These are phyloP conservation scores for Cercophora sp. DNA, from an alignment of 495 filamentous ascomycete species.

Conservation along the genomic window DNA sequence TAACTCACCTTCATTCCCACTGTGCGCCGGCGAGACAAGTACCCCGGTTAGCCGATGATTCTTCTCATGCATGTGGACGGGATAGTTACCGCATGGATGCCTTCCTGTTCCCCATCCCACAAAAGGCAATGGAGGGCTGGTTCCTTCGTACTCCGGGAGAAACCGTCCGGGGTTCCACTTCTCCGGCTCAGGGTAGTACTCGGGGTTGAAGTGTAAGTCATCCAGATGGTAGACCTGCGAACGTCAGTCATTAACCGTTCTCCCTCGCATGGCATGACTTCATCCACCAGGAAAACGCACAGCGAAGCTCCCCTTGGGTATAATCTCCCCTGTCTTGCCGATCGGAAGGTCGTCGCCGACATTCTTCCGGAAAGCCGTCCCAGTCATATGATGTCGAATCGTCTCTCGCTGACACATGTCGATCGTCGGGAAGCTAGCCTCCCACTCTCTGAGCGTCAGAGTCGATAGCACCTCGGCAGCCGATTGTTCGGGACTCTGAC, in stretches of 20 bases:
- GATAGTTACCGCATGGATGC: conserved; percentile 36
- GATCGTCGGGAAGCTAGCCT: conserved; percentile 41
- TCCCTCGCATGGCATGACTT: background rate
- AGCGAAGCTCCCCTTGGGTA: conserved; percentile 40
- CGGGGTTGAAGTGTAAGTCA: conserved; percentile 39
- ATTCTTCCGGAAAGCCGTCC: conserved; percentile 35
- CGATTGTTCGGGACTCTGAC: conserved; percentile 25
- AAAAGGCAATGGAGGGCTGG: conserved; percentile 24
- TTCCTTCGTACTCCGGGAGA: conserved; percentile 42
- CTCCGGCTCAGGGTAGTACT: conserved; percentile 38
- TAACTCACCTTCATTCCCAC: conserved; percentile 13
- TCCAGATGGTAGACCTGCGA: conserved; percentile 24
- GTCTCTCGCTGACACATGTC: conserved; percentile 42
- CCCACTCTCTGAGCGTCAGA: conserved; percentile 43
- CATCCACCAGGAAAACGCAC: background rate
- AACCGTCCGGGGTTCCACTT: conserved; percentile 45
- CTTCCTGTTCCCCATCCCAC: conserved; percentile 44
- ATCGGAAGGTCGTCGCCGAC: conserved; percentile 33
- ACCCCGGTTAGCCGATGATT: background rate
- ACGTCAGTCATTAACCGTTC: background rate
- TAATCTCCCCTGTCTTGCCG: conserved; percentile 36
- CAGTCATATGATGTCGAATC: conserved; percentile 37
- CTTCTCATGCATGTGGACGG: background rate
- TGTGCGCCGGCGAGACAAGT: background rate
- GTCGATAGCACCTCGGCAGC: conserved; percentile 34